A percentile compares a stretch with the other conserved stretches of the same genome.
These are phyloP conservation scores for Theobroma grandiflorum DNA, from an alignment of 441 rosid genomes.

Conservation along the genomic window DNA sequence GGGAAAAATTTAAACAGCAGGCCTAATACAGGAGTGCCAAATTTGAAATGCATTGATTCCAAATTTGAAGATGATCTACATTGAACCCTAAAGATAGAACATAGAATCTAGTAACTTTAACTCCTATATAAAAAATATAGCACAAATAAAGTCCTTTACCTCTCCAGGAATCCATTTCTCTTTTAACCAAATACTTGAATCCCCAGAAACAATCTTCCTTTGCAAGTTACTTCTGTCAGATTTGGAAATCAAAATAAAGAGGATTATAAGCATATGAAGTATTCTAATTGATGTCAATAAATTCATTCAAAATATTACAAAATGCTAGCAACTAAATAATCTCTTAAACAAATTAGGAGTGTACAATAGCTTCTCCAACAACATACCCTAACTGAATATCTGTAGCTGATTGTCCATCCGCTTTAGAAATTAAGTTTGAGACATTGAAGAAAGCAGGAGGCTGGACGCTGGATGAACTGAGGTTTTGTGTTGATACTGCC, in stretches of 20 bases:
- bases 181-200: conserved; percentile 73
- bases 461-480: conserved; percentile 34
- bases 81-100: not conserved
- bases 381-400: conserved; percentile 49
- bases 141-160: conserved; percentile 49
- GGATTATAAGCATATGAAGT: not conserved
- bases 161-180: conserved; percentile 90
- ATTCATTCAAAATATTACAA: not conserved
- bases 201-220: conserved; percentile 47
- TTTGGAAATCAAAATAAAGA: conserved; percentile 15
- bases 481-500: conserved; percentile 36
- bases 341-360: conserved; percentile 1
- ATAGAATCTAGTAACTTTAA: not conserved
- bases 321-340: not conserved
- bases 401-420: conserved; percentile 39
- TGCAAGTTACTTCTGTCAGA: conserved; percentile 54
- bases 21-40: not conserved
- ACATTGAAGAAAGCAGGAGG: conserved; percentile 20
- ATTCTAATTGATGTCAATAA: not conserved
- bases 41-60: not conserved
- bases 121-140: not conserved
- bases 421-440: conserved; percentile 33
- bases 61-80: not conserved
- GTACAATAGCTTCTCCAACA: conserved; percentile 3
- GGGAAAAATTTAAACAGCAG: not conserved